Percentiles rank a stretch among this genome's conserved stretches.
phyloP scores from a whole-genome alignment of 768 basidiomycete genomes.

The Auriscalpium microsporum region DNA sequence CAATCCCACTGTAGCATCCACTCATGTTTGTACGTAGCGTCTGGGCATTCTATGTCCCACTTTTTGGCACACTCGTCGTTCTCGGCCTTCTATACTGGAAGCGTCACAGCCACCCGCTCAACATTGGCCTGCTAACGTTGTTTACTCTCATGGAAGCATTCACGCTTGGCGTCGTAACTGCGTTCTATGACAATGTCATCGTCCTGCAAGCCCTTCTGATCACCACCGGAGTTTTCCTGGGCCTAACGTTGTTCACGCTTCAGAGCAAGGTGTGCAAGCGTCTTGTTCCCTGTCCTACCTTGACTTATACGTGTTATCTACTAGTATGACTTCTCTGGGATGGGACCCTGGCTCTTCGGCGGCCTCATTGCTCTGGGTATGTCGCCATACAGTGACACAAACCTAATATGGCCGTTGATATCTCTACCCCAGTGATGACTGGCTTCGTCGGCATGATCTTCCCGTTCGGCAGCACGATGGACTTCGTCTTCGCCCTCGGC shows the following conservation, averaged over 20 bases:
- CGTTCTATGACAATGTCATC: slow-evolving; percentile 61
- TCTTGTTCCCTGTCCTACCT: background rate
- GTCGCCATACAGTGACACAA: slow-evolving; percentile 15
- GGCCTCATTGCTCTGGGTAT: slow-evolving; percentile 71
- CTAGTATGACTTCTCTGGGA: slow-evolving; percentile 89
- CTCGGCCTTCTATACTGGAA: slow-evolving; percentile 86
- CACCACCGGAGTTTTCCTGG: slow-evolving; percentile 87
- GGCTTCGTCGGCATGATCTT: slow-evolving; percentile 79
- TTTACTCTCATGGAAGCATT: slow-evolving; percentile 92
- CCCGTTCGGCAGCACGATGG: slow-evolving; percentile 75
- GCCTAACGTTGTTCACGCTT: slow-evolving; percentile 89
- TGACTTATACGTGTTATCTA: background rate
- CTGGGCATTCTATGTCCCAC: slow-evolving; percentile 75
- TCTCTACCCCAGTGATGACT: slow-evolving; percentile 49
- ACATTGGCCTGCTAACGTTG: slow-evolving; percentile 72
- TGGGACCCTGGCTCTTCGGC: slow-evolving; percentile 87
- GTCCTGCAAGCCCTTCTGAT: slow-evolving; percentile 89
- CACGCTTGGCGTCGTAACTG: slow-evolving; percentile 78
- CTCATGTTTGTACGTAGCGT: slow-evolving; percentile 29
- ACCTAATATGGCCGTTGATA: background rate
- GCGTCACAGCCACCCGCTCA: slow-evolving; percentile 83
- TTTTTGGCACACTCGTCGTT: slow-evolving; percentile 72
- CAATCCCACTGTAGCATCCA: background rate
- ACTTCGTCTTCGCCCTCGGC: slow-evolving; percentile 70
- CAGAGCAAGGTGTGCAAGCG: slow-evolving; percentile 70